phyloP scores from a whole-genome alignment of 345 rosid species.

The Syzygium aromaticum region DNA sequence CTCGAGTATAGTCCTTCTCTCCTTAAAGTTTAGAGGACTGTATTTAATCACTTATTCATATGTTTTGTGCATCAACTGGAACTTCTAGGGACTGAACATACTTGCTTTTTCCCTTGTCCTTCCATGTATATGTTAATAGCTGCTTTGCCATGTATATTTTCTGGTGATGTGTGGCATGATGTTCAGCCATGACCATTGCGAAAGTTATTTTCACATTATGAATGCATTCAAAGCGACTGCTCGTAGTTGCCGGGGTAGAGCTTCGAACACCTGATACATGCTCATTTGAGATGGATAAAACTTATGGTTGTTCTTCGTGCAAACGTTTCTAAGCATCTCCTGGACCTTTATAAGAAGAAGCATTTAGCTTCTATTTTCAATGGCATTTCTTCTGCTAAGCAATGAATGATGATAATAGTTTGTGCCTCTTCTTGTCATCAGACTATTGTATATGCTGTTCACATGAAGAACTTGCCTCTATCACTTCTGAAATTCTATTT shows the following conservation, averaged over 20 bases:
- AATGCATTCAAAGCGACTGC: background rate
- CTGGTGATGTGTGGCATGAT: background rate
- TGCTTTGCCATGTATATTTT: background rate
- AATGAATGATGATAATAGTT: background rate
- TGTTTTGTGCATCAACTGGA: background rate
- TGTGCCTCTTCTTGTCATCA: background rate
- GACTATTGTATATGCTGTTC: background rate
- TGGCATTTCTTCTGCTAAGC: background rate
- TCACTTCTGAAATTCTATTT: background rate
- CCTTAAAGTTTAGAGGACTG: background rate
- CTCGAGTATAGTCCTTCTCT: constrained; percentile 42
- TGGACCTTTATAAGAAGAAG: background rate
- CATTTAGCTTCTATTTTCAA: background rate
- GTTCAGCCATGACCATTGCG: background rate
- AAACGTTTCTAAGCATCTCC: background rate
- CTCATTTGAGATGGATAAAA: background rate
- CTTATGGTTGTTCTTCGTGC: background rate
- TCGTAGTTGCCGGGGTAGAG: background rate
- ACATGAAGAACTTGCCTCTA: background rate
- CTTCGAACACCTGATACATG: background rate
- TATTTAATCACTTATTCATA: background rate
- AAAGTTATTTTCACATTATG: background rate
- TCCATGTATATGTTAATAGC: background rate
- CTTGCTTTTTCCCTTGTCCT: background rate
- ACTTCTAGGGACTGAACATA: background rate